phyloP scores from a whole-genome alignment of 148 eudicot species.

The Rhododendron ovatum region DNA sequence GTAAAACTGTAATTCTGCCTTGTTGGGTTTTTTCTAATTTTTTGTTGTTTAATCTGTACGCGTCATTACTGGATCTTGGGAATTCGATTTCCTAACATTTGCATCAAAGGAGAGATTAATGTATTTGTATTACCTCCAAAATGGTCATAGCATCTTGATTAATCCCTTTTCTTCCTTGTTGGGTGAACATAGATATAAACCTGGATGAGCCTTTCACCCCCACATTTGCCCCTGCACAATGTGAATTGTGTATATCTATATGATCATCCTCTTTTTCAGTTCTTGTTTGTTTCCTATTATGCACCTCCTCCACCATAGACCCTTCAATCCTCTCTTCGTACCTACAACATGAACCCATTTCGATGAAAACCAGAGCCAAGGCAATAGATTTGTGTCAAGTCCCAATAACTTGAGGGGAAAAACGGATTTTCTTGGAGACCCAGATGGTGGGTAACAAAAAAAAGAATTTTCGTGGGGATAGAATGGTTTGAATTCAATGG shows the following conservation, averaged over 20 bases:
- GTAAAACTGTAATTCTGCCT: too few relatives aligned
- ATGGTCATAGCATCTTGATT: slow-evolving; percentile 84
- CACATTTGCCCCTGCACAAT: slow-evolving; percentile 38
- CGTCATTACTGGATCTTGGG: too few relatives aligned
- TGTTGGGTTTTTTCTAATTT: too few relatives aligned
- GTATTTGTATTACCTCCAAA: slow-evolving; percentile 61
- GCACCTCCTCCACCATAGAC: slow-evolving; percentile 16
- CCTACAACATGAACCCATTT: slow-evolving; percentile 77
- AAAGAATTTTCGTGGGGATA: too few relatives aligned
- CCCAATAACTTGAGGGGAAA: background rate
- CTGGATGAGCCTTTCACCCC: slow-evolving; percentile 54
- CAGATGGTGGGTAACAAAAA: background rate
- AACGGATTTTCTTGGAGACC: background rate
- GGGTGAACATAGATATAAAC: slow-evolving; percentile 49
- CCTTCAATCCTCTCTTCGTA: slow-evolving; percentile 24
- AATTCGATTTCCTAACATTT: too few relatives aligned
- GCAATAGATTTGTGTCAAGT: background rate
- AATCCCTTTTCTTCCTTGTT: slow-evolving; percentile 61
- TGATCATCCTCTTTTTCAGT: slow-evolving; percentile 19
- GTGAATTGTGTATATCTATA: slow-evolving; percentile 19
- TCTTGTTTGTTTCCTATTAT: slow-evolving; percentile 7
- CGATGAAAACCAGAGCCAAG: background rate
- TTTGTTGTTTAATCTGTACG: too few relatives aligned
- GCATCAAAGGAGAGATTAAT: background rate
- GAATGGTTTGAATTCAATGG: background rate